These are phyloP conservation scores for Aegilops bicornis DNA, from an alignment of 176 grass and related monocot genomes.

Conservation along the genomic window DNA sequence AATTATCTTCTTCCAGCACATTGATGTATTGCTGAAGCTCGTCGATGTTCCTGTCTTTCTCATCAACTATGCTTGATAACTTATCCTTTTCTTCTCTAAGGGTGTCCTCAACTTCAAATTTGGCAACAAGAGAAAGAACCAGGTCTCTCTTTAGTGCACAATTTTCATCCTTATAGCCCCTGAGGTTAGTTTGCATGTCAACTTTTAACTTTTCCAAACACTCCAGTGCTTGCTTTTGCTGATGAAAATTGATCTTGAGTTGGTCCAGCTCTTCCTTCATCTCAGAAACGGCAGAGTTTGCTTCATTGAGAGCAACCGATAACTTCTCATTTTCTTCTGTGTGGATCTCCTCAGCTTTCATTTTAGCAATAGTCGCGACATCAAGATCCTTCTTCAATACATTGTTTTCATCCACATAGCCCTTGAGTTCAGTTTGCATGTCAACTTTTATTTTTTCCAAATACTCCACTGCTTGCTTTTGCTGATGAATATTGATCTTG, in stretches of 20 bases:
- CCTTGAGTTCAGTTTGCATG: constrained; percentile 44
- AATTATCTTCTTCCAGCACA: constrained; percentile 55
- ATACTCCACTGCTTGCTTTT: constrained; percentile 8
- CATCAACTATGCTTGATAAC: constrained; percentile 30
- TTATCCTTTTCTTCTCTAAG: constrained; percentile 49
- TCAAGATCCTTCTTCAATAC: constrained; percentile 45
- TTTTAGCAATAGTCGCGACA: constrained; percentile 39
- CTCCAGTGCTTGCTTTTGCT: constrained; percentile 36
- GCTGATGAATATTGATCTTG: constrained; percentile 12
- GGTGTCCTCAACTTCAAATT: constrained; percentile 34
- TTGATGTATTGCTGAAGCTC: constrained; percentile 45
- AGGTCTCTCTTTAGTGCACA: constrained; percentile 34
- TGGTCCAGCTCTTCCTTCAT: constrained; percentile 41
- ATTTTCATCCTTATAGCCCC: constrained; percentile 39
- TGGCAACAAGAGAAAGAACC: constrained; percentile 39
- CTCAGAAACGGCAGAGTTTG: constrained; percentile 39
- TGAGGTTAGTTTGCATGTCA: constrained; percentile 43
- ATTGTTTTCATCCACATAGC: constrained; percentile 30
- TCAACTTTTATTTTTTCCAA: constrained; percentile 42
- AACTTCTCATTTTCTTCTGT: constrained; percentile 51
- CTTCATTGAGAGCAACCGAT: constrained; percentile 27
- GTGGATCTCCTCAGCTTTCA: constrained; percentile 36
- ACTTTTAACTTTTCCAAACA: constrained; percentile 42
- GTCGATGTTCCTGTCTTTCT: constrained; percentile 45
- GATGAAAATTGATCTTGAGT: constrained; percentile 25